A percentile compares a stretch with the other conserved stretches of the same genome.
Conservation (phyloP, 2,329 filamentous ascomycete genomes). For the Alternaria longipes region DNA sequence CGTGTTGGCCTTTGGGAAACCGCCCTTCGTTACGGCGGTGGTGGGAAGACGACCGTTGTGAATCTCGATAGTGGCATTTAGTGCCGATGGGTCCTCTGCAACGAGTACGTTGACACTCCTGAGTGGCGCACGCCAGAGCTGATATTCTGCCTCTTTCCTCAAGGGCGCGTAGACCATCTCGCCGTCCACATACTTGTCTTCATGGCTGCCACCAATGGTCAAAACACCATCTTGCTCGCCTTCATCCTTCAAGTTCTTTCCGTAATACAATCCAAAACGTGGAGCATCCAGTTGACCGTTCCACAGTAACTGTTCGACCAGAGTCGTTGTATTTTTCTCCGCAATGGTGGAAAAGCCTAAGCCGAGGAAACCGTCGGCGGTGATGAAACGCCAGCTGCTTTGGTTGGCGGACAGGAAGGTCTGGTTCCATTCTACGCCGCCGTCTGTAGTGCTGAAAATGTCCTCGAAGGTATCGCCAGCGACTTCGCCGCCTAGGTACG, state of each 20-base stretch:
- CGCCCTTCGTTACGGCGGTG: background rate
- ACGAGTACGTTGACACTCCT: slow-evolving; percentile 17
- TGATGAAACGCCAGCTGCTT: slow-evolving; percentile 29
- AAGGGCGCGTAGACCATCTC: slow-evolving; percentile 59
- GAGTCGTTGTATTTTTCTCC: slow-evolving; percentile 16
- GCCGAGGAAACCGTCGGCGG: slow-evolving; percentile 30
- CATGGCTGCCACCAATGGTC: slow-evolving; percentile 46
- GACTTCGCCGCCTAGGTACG: slow-evolving; percentile 26
- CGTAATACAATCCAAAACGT: slow-evolving; percentile 28
- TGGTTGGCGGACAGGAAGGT: slow-evolving; percentile 28
- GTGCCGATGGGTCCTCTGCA: slow-evolving; percentile 13
- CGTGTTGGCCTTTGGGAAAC: slow-evolving; percentile 10
- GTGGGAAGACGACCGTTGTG: slow-evolving; percentile 8
- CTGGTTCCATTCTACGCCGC: slow-evolving; percentile 27
- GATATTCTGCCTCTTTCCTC: slow-evolving; percentile 17
- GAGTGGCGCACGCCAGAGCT: slow-evolving; percentile 29
- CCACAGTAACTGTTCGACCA: slow-evolving; percentile 32
- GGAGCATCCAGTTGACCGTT: slow-evolving; percentile 23
- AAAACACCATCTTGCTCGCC: slow-evolving; percentile 25
- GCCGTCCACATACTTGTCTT: slow-evolving; percentile 69
- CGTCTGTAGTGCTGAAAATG: slow-evolving; percentile 16
- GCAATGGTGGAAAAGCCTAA: slow-evolving; percentile 32
- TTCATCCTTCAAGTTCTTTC: slow-evolving; percentile 17
- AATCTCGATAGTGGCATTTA: slow-evolving; percentile 19
- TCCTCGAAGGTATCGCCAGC: slow-evolving; percentile 20